Percentiles rank a stretch among this genome's conserved stretches.
phyloP scores from a whole-genome alignment of 2,329 filamentous ascomycete genomes.

The Ceratocystiopsis sp. region DNA sequence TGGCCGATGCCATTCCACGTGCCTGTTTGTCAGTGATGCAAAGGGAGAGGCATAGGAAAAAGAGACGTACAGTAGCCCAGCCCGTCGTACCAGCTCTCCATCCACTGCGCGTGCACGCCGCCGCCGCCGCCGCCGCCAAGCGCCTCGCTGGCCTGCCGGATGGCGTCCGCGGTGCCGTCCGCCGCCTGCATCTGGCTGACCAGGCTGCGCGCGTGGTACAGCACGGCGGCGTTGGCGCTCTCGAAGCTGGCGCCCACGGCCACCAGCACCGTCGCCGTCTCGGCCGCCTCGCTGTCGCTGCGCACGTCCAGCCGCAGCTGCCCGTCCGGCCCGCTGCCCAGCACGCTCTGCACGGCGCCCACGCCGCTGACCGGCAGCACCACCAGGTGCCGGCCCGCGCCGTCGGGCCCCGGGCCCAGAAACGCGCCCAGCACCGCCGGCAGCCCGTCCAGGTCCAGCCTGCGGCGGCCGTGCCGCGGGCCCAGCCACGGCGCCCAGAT shows the following conservation, averaged over 20 bases:
- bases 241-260: slow-evolving; percentile 60
- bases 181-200: slow-evolving; percentile 25
- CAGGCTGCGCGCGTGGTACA: slow-evolving; percentile 70
- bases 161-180: no score
- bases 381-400: slow-evolving; percentile 55
- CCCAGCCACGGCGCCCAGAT: slow-evolving; percentile 74
- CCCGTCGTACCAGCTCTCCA: slow-evolving; percentile 81
- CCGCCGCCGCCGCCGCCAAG: slow-evolving; percentile 23
- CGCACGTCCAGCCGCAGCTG: slow-evolving; percentile 50
- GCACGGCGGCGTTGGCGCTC: slow-evolving; percentile 57
- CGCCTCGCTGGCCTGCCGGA: slow-evolving; percentile 9
- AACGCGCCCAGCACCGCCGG: neutral
- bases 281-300: slow-evolving; percentile 46
- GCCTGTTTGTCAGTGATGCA: neutral
- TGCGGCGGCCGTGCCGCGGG: slow-evolving; percentile 60
- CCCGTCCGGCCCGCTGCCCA: slow-evolving; percentile 48
- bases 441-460: slow-evolving; percentile 27
- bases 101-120: slow-evolving; percentile 42
- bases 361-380: slow-evolving; percentile 63
- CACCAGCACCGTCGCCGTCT: slow-evolving; percentile 46
- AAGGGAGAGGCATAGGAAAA: no score
- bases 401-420: slow-evolving; percentile 33
- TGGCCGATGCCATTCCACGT: slow-evolving; percentile 94
- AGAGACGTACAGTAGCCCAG: slow-evolving; percentile 54
- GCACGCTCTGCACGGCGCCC: slow-evolving; percentile 49